Percentiles rank a stretch among this genome's conserved stretches.
phyloP scores from a whole-genome alignment of 176 grass and related monocot species.

The Oryza brachyantha region DNA sequence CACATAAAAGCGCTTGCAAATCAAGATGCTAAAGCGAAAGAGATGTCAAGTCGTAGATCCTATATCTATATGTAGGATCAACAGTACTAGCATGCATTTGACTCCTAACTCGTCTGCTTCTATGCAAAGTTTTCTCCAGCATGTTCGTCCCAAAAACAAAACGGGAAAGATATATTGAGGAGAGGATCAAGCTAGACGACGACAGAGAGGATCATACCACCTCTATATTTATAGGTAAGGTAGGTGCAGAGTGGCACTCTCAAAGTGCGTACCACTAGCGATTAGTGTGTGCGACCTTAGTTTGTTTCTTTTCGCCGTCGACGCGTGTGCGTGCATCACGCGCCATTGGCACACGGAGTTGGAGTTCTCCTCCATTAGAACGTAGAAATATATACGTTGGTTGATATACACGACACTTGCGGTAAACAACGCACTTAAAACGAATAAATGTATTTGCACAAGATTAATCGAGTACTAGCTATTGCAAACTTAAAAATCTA shows the following conservation, averaged over 20 bases:
- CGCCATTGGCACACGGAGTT: too few species aligned
- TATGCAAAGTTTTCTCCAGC: background rate
- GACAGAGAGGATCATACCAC: background rate
- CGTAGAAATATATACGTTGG: too few species aligned
- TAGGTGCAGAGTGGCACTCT: background rate
- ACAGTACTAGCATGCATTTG: background rate
- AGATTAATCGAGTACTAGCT: too few species aligned
- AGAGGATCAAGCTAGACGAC: background rate
- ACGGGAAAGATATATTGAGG: background rate
- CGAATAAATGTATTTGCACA: too few species aligned
- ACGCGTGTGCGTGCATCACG: too few species aligned
- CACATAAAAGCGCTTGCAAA: background rate
- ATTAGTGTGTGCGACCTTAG: background rate
- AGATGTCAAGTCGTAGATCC: background rate
- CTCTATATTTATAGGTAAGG: background rate
- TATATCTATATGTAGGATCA: background rate
- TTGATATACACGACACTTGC: too few species aligned
- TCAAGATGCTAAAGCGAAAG: conserved; percentile 3
- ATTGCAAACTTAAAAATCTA: too few species aligned
- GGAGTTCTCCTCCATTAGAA: too few species aligned
- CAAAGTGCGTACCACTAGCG: background rate
- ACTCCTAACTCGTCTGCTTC: background rate
- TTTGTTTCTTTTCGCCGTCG: too few species aligned
- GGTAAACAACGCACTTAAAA: too few species aligned
- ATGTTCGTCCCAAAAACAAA: background rate